phyloP scores from a whole-genome alignment of 306 rosid genomes.

The Mucuna pruriens region DNA sequence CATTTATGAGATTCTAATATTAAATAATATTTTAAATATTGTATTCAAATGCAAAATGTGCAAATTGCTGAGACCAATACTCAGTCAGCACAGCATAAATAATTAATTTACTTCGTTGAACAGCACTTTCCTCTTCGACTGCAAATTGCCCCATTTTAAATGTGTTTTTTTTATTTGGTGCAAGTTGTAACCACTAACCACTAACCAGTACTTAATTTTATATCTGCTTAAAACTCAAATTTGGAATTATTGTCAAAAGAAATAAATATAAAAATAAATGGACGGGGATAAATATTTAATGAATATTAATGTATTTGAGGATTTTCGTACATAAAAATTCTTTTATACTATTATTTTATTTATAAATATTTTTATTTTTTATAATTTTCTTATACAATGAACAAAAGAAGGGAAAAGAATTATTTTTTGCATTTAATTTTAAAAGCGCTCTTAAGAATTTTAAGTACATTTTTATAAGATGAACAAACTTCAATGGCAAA shows the following conservation, averaged over 20 bases:
- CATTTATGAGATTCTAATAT: constrained; percentile 29
- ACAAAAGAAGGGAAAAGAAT: background rate
- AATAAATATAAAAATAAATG: too few relatives aligned
- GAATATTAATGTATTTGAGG: background rate
- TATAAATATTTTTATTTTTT: background rate
- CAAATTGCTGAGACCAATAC: constrained; percentile 3
- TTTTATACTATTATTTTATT: background rate
- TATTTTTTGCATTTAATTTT: too few relatives aligned
- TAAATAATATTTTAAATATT: background rate
- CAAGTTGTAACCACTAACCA: too few relatives aligned
- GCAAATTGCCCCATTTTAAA: constrained; percentile 16
- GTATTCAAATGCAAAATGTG: constrained; percentile 17
- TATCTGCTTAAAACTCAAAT: background rate
- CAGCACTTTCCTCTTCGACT: background rate
- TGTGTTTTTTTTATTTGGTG: too few relatives aligned
- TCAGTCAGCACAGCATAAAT: background rate
- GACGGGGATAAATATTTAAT: background rate
- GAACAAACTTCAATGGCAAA: background rate
- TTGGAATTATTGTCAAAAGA: background rate
- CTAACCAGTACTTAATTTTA: background rate
- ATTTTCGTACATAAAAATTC: background rate
- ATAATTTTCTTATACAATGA: background rate
- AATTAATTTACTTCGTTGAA: background rate
- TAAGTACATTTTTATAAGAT: background rate
- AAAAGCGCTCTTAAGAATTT: background rate